Percentiles rank a stretch among this genome's conserved stretches.
These are phyloP conservation scores for Hypoxylon sp. DNA, from an alignment of 2,329 filamentous ascomycete species.

Conservation along the genomic window DNA sequence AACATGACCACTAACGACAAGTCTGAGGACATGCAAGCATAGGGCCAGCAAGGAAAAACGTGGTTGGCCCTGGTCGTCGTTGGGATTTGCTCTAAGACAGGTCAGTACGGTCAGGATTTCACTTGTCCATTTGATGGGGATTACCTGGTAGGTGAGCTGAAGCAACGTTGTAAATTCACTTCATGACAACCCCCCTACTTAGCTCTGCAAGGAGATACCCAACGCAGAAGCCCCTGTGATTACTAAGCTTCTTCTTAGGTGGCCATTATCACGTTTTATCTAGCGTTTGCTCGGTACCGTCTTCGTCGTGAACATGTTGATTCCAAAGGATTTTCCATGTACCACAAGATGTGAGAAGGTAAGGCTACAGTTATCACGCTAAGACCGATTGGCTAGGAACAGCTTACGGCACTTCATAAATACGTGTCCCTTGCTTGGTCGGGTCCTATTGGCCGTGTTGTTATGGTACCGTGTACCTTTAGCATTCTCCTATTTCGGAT, in stretches of 20 bases:
- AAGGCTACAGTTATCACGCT: background rate
- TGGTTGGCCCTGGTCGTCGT: background rate
- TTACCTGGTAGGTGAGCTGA: background rate
- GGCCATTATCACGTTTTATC: background rate
- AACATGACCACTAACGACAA: background rate
- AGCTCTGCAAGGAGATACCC: background rate
- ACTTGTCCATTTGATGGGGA: background rate
- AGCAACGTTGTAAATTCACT: background rate
- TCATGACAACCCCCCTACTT: background rate
- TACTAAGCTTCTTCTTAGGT: background rate
- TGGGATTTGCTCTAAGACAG: background rate
- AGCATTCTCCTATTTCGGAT: background rate
- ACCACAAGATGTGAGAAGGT: background rate
- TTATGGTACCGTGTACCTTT: background rate
- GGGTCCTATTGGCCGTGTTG: no score
- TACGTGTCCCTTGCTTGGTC: background rate
- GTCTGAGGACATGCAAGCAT: background rate
- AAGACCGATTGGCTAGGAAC: background rate
- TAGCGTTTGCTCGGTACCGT: background rate
- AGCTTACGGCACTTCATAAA: background rate
- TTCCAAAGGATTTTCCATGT: background rate
- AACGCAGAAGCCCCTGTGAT: background rate
- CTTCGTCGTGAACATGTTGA: background rate
- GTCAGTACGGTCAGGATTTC: background rate
- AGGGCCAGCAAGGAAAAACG: background rate